Base-by-base conservation (phyloP, 371 early-diverging fungal species). In the Mortierella sp. region DNA sequence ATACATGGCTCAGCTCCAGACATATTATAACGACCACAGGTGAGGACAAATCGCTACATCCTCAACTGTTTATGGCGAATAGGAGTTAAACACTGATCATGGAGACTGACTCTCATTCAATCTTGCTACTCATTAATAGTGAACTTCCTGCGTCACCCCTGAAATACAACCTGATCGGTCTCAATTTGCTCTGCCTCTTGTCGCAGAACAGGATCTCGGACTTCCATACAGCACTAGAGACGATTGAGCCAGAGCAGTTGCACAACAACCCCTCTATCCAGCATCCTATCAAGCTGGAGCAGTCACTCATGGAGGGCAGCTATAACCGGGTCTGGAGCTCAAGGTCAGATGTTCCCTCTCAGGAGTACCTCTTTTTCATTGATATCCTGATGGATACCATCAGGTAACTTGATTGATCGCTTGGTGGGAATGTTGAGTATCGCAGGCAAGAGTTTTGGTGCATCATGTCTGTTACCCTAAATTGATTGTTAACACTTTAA, bases 241-340 rank as follows among this genome's bases (percentile, higher is more conserved):
- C 87, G 62, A 93, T 98, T 72, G 95, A 95, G 59, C 90, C 93
- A n/a, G 91, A 92, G 35, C 93, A 93, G 80, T 87, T 96, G 40
- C 90, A 90, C 60, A 86, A 83, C 66, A 96, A 97, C 83, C 84
- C 89, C 35, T 96, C 91, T 78, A 95, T 98, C 74, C 91, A 92
- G 69, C 96, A 97, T 81, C 96, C 99, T 9, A 89, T 98, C 65
- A 92, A 95, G 84, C 87, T 98, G 70, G 96, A 95, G 79, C 95
- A 94, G 87, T 95, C 93, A 65, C 86, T 98, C 81, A 98, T 97
- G 97, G 99, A 98, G 84, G 98, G 99, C 28, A 94, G 94, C 73
- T 98, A 97, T 86, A 97, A 96, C 86, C 94, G 95, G 72, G 97
- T 98, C 58, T 96, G 96, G 97, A 93, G 94, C 76, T 90, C 94